These are phyloP conservation scores for Pichia occidentalis DNA, from an alignment of 805 yeast genomes.

Conservation along the genomic window DNA sequence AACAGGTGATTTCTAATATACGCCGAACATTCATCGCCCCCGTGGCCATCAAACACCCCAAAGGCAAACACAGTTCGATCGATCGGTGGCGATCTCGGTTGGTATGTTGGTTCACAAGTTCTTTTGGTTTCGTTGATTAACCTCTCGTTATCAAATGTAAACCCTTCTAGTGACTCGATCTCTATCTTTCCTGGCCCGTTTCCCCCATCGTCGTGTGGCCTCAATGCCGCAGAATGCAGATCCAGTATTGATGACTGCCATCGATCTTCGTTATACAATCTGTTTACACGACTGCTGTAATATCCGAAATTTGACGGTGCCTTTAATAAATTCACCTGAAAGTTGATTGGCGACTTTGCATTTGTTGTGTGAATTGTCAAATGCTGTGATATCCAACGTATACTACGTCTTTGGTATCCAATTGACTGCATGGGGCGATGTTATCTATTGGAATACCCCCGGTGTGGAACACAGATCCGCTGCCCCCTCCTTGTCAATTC, in stretches of 20 bases:
- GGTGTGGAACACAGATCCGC: too few species aligned
- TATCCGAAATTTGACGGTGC: constrained; percentile 80
- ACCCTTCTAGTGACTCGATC: constrained; percentile 1
- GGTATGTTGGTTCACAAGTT: constrained; percentile 10
- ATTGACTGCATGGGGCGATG: too few species aligned
- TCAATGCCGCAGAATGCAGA: constrained; percentile 3
- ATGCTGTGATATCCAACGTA: constrained; percentile 24
- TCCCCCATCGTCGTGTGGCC: not conserved
- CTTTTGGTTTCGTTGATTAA: constrained; percentile 12
- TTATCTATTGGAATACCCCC: too few species aligned
- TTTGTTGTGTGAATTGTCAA: constrained; percentile 22
- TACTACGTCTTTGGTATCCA: constrained; percentile 2
- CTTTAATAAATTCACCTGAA: constrained; percentile 50
- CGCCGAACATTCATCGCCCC: constrained; percentile 70
- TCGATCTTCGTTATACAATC: constrained; percentile 77
- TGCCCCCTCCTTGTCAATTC: too few species aligned
- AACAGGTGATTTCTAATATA: constrained; percentile 52
- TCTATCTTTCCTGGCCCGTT: too few species aligned
- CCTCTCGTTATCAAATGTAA: constrained; percentile 6
- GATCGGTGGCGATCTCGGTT: constrained; percentile 7
- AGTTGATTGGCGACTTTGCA: constrained; percentile 23
- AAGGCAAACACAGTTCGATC: constrained; percentile 50
- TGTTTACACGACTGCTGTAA: constrained; percentile 63
- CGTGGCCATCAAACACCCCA: constrained; percentile 91
- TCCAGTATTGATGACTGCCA: constrained; percentile 27